Conservation (phyloP, 768 basidiomycete genomes). For the Phylloporus arenicola region DNA sequence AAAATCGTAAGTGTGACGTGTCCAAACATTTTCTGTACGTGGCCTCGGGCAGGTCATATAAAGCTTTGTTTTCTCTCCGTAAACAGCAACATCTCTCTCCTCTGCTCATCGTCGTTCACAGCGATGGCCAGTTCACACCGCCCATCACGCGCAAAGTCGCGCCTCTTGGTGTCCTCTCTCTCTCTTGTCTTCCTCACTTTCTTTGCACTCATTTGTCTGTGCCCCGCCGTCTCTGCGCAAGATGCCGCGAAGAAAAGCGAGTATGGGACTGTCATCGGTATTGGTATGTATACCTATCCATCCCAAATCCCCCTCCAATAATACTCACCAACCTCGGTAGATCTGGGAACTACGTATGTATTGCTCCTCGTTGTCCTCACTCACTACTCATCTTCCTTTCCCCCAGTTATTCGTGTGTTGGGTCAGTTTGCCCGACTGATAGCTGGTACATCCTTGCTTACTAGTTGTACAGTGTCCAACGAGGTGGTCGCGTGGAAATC, state of each 20-base stretch:
- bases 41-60: constrained; percentile 21
- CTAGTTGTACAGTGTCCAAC: constrained; percentile 56
- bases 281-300: constrained; percentile 47
- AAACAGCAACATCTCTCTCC: constrained; percentile 5
- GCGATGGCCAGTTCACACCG: constrained; percentile 27
- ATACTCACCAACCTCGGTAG: constrained; percentile 34
- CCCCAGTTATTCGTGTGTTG: constrained; percentile 89
- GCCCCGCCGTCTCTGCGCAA: constrained; percentile 61
- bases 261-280: constrained; percentile 92
- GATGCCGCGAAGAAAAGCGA: constrained; percentile 51
- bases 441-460: not conserved
- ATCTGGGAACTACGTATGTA: constrained; percentile 85
- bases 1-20: constrained; percentile 28
- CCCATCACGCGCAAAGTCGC: constrained; percentile 56
- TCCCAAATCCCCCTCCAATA: rapidly evolving
- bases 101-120: constrained; percentile 12
- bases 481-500: constrained; percentile 81
- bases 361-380: not conserved
- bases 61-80: constrained; percentile 8
- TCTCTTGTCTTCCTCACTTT: constrained; percentile 57
- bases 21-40: constrained; percentile 26
- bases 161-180: constrained; percentile 51
- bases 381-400: constrained; percentile 16
- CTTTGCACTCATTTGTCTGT: constrained; percentile 67
- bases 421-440: constrained; percentile 44